Conservation (phyloP, 345 rosid species). For the Isatis tinctoria region DNA sequence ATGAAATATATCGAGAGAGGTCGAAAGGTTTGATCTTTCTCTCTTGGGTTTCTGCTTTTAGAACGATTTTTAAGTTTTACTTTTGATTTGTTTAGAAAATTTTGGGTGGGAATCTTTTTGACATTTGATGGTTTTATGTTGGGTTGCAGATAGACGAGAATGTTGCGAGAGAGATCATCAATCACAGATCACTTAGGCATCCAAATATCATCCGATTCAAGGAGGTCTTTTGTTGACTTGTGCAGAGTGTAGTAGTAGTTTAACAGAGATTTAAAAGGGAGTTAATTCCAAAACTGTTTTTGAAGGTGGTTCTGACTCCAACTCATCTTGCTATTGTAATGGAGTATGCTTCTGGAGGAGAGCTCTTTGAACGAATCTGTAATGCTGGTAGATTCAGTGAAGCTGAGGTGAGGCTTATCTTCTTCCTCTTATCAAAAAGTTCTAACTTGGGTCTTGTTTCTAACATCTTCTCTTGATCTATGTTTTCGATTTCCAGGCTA, state of each 20-base stretch:
- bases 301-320: constrained; percentile 74
- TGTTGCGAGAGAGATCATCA: constrained; percentile 91
- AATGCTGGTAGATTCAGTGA: constrained; percentile 92
- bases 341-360: constrained; percentile 96
- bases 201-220: constrained; percentile 90
- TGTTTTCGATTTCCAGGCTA: constrained; percentile 47
- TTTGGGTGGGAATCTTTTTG: neutral
- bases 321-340: constrained; percentile 87
- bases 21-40: constrained; percentile 52
- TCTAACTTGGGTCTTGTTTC: neutral
- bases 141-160: constrained; percentile 74
- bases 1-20: constrained; percentile 96
- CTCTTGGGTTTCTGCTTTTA: neutral
- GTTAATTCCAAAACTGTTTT: neutral
- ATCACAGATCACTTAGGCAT: constrained; percentile 89
- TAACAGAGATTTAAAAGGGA: neutral
- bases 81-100: no score
- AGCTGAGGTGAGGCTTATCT: constrained; percentile 55
- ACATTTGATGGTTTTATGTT: neutral
- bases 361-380: constrained; percentile 85
- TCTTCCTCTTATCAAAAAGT: neutral
- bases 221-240: constrained; percentile 45
- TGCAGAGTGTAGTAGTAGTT: neutral
- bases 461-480: neutral
- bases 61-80: no score